Conservation (phyloP, 352 stramenopile genomes). For the Phytophthora nicotianae region DNA sequence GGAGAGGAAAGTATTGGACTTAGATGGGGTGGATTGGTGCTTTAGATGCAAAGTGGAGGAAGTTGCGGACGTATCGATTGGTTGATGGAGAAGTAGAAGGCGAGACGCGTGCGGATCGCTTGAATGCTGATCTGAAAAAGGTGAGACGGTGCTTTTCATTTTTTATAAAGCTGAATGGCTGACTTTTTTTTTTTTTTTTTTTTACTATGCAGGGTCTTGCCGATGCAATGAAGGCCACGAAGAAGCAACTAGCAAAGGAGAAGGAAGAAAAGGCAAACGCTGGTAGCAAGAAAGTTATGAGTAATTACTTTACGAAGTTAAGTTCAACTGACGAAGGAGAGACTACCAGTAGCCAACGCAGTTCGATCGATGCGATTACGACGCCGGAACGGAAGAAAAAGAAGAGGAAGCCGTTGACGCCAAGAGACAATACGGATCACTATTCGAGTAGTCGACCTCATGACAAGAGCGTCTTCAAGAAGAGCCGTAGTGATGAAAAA, state of each 20-base stretch:
- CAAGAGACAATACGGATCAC: constrained; percentile 16
- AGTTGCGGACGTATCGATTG: constrained; percentile 74
- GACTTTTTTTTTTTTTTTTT: not conserved
- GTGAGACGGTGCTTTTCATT: constrained; percentile 13
- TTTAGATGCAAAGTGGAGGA: constrained; percentile 72
- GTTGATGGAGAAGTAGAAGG: constrained; percentile 65
- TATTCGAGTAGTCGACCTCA: constrained; percentile 2
- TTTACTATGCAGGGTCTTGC: constrained; percentile 20
- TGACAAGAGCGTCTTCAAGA: constrained; percentile 15
- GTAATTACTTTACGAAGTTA: constrained; percentile 27
- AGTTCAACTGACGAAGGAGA: constrained; percentile 15
- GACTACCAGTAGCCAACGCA: constrained; percentile 20
- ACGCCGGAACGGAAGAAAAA: constrained; percentile 19
- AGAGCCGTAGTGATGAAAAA: constrained; percentile 8
- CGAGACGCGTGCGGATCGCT: constrained; percentile 53
- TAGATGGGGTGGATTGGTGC: constrained; percentile 6
- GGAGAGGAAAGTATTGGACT: not conserved
- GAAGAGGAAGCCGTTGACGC: constrained; percentile 24
- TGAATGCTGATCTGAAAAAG: constrained; percentile 64
- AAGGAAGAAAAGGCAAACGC: constrained; percentile 29
- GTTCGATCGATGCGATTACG: constrained; percentile 10
- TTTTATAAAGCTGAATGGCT: not conserved
- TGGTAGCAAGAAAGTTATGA: constrained; percentile 37
- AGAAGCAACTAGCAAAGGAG: constrained; percentile 32
- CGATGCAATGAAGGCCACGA: constrained; percentile 37